Evolutionary conservation across 129 eudicot species (phyloP), one percentile per base, ranked within the genome.

Genomic region (Helichrysum umbraculigerum): DNA sequence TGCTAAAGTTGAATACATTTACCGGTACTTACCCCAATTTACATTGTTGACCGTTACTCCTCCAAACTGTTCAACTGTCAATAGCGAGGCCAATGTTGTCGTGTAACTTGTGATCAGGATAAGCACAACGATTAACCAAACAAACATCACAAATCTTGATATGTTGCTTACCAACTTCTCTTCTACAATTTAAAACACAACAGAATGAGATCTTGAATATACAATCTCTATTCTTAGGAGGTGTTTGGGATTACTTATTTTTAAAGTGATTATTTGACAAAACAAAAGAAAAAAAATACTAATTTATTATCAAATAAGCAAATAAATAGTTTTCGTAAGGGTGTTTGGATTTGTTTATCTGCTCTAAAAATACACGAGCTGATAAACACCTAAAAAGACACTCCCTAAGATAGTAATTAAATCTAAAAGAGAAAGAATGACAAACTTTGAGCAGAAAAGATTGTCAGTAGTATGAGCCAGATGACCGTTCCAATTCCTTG

Each of bases 51-150:
- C 68, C 0, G 77, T 72, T 28, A 75, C 72, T 76, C 85, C 87
- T 14, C 33, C 21, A 69, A 88, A 70, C 41, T 81, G 84, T 17
- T 88, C 76, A 2, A 88, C 80, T 10, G 87, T 88, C 39, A 88
- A 57, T 4, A 78, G 17, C 33, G 92, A 83, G 37, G 80, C 28
- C 34, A 88, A 57, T 51, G 76, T 88, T 37, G 90, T 88, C 0
- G 83, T 88, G 73, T 88, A 88, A 44, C 88, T 79, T 32, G 83
- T 44, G 56, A 61, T 81, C 74, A 87, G 11, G 22, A 87, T 63
- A 21, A 83, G 86, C 35, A 84, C 81, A 10, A 81, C 73, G 0
- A 87, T 75, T 39, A 72, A 10, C 91, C 91, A 87, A 7, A 76
- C 62, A 7, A 78, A 56, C 71, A 87, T 60, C 9, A 84, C 86